Conservation (phyloP, 1,284 basidiomycete species). For the Cutaneotrichosporon arboriforme region DNA sequence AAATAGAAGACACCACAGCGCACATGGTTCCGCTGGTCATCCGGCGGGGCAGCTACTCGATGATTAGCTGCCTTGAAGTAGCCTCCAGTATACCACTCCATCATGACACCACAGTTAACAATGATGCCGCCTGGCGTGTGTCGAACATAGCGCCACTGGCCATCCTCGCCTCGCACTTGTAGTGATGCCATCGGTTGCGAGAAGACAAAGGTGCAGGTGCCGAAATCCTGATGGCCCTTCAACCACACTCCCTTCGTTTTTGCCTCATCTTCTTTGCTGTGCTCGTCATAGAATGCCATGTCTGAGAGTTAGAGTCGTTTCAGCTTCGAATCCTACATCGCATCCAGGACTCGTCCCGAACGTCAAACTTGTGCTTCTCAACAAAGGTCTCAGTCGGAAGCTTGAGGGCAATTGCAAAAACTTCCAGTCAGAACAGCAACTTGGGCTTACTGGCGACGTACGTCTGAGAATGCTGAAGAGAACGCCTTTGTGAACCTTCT, state of each 20-base stretch:
- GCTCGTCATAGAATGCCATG: conserved; percentile 28
- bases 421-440: background rate
- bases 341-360: conserved; percentile 24
- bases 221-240: conserved; percentile 27
- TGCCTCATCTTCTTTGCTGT: conserved; percentile 19
- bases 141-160: conserved; percentile 21
- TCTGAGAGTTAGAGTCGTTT: background rate
- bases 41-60: conserved; percentile 46
- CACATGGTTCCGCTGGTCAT: conserved; percentile 44
- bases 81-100: conserved; percentile 32
- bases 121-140: conserved; percentile 26
- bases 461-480: conserved; percentile 17
- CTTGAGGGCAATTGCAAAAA: conserved; percentile 23
- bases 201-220: conserved; percentile 10
- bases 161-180: conserved; percentile 21
- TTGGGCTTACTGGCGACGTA: conserved; percentile 15
- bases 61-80: conserved; percentile 45
- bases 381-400: conserved; percentile 23
- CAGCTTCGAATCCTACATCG: conserved; percentile 9
- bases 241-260: conserved; percentile 24
- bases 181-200: conserved; percentile 26
- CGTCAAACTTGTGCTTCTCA: conserved; percentile 22
- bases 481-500: conserved; percentile 18
- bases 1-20: conserved; percentile 49
- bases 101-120: conserved; percentile 26